Conservation (phyloP, 192 early-diverging fungal genomes). For the Podila horticola region DNA sequence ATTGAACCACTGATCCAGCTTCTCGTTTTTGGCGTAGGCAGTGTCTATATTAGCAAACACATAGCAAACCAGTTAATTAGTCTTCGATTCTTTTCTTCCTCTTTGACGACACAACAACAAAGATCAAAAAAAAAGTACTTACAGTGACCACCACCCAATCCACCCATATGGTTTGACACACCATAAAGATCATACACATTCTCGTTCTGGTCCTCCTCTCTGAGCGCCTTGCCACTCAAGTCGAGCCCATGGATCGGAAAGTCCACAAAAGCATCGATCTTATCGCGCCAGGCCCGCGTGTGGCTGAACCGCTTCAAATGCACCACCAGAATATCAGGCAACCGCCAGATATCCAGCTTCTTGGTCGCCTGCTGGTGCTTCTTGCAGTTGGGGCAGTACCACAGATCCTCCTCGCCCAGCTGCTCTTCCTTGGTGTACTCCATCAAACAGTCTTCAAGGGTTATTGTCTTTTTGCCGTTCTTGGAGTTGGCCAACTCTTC, state of each 20-base stretch:
- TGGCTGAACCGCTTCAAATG: slow-evolving; percentile 96
- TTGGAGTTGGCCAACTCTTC: slow-evolving; percentile 13
- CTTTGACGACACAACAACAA: too few relatives aligned
- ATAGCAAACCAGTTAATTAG: neutral
- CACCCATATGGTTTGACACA: slow-evolving; percentile 84
- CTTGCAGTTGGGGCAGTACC: slow-evolving; percentile 88
- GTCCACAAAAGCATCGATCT: slow-evolving; percentile 86
- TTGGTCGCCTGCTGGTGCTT: slow-evolving; percentile 74
- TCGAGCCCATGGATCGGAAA: slow-evolving; percentile 79
- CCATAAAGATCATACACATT: slow-evolving; percentile 85
- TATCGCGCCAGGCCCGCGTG: slow-evolving; percentile 91
- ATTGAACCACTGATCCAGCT: slow-evolving; percentile 76
- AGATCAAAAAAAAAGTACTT: slow-evolving; percentile 14
- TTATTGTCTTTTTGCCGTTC: slow-evolving; percentile 55
- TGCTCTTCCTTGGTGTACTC: slow-evolving; percentile 88
- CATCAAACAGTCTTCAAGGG: slow-evolving; percentile 86
- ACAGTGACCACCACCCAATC: slow-evolving; percentile 78
- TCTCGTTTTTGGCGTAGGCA: slow-evolving; percentile 72
- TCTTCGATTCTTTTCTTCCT: too few relatives aligned
- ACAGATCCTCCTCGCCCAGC: slow-evolving; percentile 89
- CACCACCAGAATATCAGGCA: slow-evolving; percentile 90
- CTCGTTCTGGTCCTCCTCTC: slow-evolving; percentile 23
- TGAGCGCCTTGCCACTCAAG: slow-evolving; percentile 53
- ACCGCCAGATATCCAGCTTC: slow-evolving; percentile 75
- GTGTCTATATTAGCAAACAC: slow-evolving; percentile 53